Percentiles rank a stretch among this genome's conserved stretches.
phyloP scores from a whole-genome alignment of 192 early-diverging fungal genomes.

The Dimargaris verticillata region DNA sequence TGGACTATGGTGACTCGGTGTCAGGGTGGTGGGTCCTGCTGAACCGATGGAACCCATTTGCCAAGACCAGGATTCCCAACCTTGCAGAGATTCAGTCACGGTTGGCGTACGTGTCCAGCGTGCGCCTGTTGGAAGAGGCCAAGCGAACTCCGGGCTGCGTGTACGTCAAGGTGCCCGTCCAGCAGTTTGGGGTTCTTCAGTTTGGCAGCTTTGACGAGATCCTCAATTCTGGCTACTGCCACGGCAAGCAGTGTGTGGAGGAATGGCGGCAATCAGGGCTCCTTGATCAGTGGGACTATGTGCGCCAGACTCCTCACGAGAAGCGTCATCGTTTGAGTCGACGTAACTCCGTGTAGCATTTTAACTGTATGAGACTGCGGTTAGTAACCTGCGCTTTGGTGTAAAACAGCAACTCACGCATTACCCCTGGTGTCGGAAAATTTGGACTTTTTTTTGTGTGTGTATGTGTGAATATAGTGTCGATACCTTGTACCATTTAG shows the following conservation, averaged over 20 bases:
- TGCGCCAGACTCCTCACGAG: background rate
- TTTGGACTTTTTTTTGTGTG: no score
- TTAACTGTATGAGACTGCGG: no score
- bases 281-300: slow-evolving; percentile 27
- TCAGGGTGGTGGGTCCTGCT: slow-evolving; percentile 85
- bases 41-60: slow-evolving; percentile 67
- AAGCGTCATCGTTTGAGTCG: background rate
- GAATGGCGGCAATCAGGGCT: slow-evolving; percentile 65
- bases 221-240: slow-evolving; percentile 68
- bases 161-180: slow-evolving; percentile 78
- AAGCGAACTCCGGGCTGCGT: slow-evolving; percentile 63
- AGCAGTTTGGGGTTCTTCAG: slow-evolving; percentile 72
- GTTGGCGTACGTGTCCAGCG: slow-evolving; percentile 82
- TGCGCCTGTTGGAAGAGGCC: slow-evolving; percentile 76
- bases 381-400: no score
- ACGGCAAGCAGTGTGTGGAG: slow-evolving; percentile 57
- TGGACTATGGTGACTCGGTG: slow-evolving; percentile 77
- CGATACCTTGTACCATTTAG: no score
- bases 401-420: no score
- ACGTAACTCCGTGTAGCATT: background rate
- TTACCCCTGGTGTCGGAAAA: no score
- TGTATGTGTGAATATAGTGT: no score
- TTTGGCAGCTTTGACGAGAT: slow-evolving; percentile 87
- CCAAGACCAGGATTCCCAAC: slow-evolving; percentile 53
- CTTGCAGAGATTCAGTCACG: slow-evolving; percentile 89